Evolutionary conservation across 495 filamentous ascomycete genomes (phyloP).

Genomic region (Aspergillus kassunensis): DNA sequence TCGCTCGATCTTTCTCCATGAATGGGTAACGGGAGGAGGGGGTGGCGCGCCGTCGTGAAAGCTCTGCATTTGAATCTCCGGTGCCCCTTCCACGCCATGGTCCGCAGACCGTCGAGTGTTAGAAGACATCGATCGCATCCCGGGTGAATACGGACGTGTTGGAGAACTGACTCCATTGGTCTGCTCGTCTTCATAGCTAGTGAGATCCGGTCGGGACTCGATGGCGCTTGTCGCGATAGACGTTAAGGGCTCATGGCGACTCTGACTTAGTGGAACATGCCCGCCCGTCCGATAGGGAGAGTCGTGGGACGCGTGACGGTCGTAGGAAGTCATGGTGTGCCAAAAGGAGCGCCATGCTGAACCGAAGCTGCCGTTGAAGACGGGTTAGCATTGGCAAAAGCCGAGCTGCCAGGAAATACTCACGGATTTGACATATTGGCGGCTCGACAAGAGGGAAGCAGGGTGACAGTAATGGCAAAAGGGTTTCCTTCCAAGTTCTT

Average conservation of each 20-base stretch:
- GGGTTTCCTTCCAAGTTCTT: constrained; percentile 7
- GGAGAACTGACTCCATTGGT: constrained; percentile 52
- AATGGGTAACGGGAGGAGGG: constrained; percentile 79
- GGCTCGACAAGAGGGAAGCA: not conserved
- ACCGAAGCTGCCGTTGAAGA: constrained; percentile 47
- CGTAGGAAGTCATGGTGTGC: constrained; percentile 87
- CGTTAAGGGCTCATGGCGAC: constrained; percentile 67
- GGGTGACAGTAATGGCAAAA: constrained; percentile 3
- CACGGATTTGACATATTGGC: constrained; percentile 23
- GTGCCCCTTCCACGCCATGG: constrained; percentile 58
- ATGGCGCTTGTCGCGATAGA: constrained; percentile 74
- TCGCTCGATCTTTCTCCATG: constrained; percentile 87
- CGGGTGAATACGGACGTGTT: constrained; percentile 76
- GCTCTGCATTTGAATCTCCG: constrained; percentile 94
- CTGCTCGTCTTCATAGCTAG: constrained; percentile 68
- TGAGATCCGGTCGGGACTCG: constrained; percentile 72
- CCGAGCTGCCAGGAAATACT: constrained; percentile 9
- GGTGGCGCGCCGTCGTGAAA: constrained; percentile 91
- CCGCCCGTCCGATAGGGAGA: constrained; percentile 80
- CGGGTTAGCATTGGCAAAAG: not conserved
- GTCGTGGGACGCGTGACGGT: constrained; percentile 77
- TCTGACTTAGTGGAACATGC: constrained; percentile 73
- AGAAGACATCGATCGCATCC: constrained; percentile 71
- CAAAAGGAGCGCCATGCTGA: constrained; percentile 76
- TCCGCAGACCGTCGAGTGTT: constrained; percentile 53